Percentiles rank a stretch among this genome's conserved stretches.
Conservation (phyloP, 2,329 filamentous ascomycete species). For the Fusarium tupiense region DNA sequence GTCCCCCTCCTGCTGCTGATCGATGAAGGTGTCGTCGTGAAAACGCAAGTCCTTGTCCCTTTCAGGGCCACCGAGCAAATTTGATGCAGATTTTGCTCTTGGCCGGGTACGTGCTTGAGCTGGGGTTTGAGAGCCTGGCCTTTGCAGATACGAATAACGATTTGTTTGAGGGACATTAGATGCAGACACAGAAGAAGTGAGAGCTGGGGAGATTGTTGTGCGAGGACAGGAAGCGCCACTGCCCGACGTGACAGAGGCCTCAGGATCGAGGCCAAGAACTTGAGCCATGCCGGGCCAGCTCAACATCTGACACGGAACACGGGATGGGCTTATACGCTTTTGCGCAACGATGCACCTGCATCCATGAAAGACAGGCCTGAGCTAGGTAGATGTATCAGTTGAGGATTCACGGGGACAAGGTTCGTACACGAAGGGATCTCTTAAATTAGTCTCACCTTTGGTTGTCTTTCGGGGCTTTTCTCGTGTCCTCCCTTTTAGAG, state of each 20-base stretch:
- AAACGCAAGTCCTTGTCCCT: slow-evolving; percentile 30
- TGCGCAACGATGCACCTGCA: slow-evolving; percentile 37
- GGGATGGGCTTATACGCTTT: slow-evolving; percentile 14
- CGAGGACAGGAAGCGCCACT: slow-evolving; percentile 33
- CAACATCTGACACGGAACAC: slow-evolving; percentile 21
- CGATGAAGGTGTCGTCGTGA: slow-evolving; percentile 33
- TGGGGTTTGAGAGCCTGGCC: background rate
- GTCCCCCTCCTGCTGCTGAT: slow-evolving; percentile 25
- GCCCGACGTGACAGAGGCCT: slow-evolving; percentile 35
- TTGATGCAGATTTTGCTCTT: slow-evolving; percentile 39
- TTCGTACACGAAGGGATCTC: background rate
- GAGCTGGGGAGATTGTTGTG: slow-evolving; percentile 23
- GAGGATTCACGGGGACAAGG: background rate
- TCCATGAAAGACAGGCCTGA: slow-evolving; percentile 38
- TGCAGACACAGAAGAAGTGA: slow-evolving; percentile 9
- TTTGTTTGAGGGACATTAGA: slow-evolving; percentile 5
- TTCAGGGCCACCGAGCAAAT: slow-evolving; percentile 25
- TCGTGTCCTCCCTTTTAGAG: slow-evolving; percentile 2
- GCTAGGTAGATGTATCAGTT: slow-evolving; percentile 20
- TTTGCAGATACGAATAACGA: slow-evolving; percentile 4
- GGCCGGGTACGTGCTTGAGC: slow-evolving; percentile 30
- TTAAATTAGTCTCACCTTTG: slow-evolving; percentile 14
- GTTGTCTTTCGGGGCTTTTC: slow-evolving; percentile 25
- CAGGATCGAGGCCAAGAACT: slow-evolving; percentile 27
- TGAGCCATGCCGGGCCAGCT: slow-evolving; percentile 41